Evolutionary conservation across 2,329 filamentous ascomycete species (phyloP), one percentile per base, ranked within the genome.

Genomic region (Microdochium nivale): DNA sequence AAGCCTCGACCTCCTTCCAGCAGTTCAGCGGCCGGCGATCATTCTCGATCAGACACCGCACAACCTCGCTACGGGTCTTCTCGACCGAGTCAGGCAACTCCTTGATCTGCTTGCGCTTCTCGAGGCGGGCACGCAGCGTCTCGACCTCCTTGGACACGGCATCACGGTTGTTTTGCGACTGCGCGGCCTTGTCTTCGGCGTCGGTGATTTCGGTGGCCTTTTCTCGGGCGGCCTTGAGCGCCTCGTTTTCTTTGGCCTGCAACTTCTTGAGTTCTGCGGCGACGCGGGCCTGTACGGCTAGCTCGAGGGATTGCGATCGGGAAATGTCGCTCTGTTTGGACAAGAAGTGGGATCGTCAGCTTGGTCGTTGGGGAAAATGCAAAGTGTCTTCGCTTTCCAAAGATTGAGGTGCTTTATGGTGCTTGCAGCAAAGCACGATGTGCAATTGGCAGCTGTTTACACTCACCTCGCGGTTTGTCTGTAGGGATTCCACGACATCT

Each of bases 1-100:
- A 97, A 21, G 76, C 77, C 73, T 95, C 87, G 24, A 96, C 90
- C 79, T 96, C 90, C 70, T 84, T 80, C 87, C 88, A 96, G 79
- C 92, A 97, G 75, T 96, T 88, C 65, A 96, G 75, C 66, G 92
- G 91, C 68, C 90, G 80, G 57, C 90, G 79, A 70, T 96, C 91
- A 68, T 96, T 86, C 63, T 86, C 78, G 55, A 87, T 77, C 75
- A 97, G 75, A 68, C 92, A 97, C 61, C 80, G 79, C 56, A 94
- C 81, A 52, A 96, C 83, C 54, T 85, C 82, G 59, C 81, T 76
- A 69, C 90, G 86, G 21, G 90, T 88, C 65, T 76, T 79, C 70
- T 89, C 84, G 48, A 96, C 83, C 49, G 73, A 73, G 56, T 85
- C 81, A 59, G 90, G 88, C 58, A 90, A 67, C 58, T 84, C 75